Evolutionary conservation across 768 basidiomycete species (phyloP).

Genomic region (Agrocybe chaxingu): DNA sequence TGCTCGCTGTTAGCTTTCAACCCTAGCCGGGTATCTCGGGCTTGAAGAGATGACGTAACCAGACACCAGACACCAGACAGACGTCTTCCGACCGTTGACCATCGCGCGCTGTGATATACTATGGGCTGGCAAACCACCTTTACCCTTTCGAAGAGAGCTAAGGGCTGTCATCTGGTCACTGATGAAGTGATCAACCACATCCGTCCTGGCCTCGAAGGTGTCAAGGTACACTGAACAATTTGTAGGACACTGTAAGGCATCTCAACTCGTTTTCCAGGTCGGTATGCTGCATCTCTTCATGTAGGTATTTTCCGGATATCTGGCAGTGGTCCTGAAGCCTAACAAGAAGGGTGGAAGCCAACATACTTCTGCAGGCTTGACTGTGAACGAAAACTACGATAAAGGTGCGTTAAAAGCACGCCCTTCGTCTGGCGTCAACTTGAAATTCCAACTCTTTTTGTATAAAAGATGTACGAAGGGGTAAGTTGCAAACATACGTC

Average conservation of each 20-base stretch:
- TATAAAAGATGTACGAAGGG: conserved; percentile 31
- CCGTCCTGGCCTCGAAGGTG: conserved; percentile 60
- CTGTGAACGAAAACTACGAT: conserved; percentile 90
- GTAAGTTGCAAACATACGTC: conserved; percentile 10
- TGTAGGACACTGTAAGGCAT: not conserved
- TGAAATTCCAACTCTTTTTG: not conserved
- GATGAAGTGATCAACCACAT: conserved; percentile 69
- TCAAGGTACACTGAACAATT: conserved; percentile 44
- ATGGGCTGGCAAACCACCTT: conserved; percentile 96
- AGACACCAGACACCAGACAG: no score
- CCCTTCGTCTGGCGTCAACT: not conserved
- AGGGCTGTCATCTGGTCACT: conserved; percentile 85
- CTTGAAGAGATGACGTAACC: no score
- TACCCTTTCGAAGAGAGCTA: conserved; percentile 45
- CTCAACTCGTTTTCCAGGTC: conserved; percentile 39
- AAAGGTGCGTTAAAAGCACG: conserved; percentile 41
- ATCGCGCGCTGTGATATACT: not conserved
- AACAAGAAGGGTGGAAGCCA: conserved; percentile 20
- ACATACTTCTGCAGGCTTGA: conserved; percentile 78
- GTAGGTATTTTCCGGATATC: conserved; percentile 35
- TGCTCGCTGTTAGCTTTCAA: no score
- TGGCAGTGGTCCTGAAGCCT: not conserved
- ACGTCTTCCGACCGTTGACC: not conserved
- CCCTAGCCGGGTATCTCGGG: no score
- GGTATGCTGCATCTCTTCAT: conserved; percentile 92